A percentile compares a stretch with the other conserved stretches of the same genome.
Conservation (phyloP, 1,139 yeast species). For the Sugiyamaella sp. region DNA sequence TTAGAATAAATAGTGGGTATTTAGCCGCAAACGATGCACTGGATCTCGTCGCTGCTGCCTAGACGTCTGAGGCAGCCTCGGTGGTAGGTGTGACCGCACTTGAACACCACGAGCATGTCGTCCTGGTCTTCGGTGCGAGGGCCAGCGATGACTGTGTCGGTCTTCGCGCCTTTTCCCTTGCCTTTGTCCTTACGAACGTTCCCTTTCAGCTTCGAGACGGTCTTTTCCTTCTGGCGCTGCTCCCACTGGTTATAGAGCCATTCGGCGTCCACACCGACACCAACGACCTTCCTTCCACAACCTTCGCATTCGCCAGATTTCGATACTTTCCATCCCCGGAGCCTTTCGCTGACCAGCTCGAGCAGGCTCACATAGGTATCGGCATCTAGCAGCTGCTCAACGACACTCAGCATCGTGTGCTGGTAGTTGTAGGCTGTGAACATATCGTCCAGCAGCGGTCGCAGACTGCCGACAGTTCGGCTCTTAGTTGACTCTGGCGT, state of each 20-base stretch:
- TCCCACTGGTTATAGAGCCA: slow-evolving; percentile 42
- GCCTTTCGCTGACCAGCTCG: slow-evolving; percentile 46
- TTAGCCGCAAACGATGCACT: slow-evolving; percentile 31
- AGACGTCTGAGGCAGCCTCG: slow-evolving; percentile 55
- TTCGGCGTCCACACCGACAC: slow-evolving; percentile 53
- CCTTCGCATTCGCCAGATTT: slow-evolving; percentile 61
- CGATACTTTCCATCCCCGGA: slow-evolving; percentile 63
- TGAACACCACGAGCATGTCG: slow-evolving; percentile 49
- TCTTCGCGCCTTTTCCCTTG: slow-evolving; percentile 6
- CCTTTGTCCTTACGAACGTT: slow-evolving; percentile 10
- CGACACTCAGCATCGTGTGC: slow-evolving; percentile 56
- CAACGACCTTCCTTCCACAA: slow-evolving; percentile 71
- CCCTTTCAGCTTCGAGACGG: slow-evolving; percentile 5
- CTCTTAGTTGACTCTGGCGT: slow-evolving; percentile 29
- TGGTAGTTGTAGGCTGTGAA: slow-evolving; percentile 69
- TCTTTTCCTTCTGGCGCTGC: slow-evolving; percentile 27
- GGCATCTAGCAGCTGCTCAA: slow-evolving; percentile 56
- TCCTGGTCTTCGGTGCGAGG: slow-evolving; percentile 20
- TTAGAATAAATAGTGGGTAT: slow-evolving; percentile 16
- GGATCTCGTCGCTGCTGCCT: slow-evolving; percentile 37
- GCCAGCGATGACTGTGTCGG: neutral
- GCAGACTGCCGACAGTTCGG: slow-evolving; percentile 47
- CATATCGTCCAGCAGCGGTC: slow-evolving; percentile 62
- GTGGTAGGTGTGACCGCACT: slow-evolving; percentile 73
- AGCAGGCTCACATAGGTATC: slow-evolving; percentile 55